These are phyloP conservation scores for Pisolithus albus DNA, from an alignment of 768 basidiomycete species.

Conservation along the genomic window DNA sequence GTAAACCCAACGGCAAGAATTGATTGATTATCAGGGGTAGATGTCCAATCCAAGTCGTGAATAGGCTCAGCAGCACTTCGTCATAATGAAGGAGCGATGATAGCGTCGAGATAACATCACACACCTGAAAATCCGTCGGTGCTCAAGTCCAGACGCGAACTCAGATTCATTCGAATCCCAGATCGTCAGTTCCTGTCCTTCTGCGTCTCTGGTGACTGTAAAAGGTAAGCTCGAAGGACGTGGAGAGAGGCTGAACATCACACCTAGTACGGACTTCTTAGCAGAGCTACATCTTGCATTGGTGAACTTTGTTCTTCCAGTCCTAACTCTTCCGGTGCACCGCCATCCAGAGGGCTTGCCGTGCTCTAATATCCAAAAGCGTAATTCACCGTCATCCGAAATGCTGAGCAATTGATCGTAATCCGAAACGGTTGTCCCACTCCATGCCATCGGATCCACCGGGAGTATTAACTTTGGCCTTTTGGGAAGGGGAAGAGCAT, in stretches of 20 bases:
- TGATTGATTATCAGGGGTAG: constrained; percentile 83
- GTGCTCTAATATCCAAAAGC: constrained; percentile 76
- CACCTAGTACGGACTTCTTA: constrained; percentile 87
- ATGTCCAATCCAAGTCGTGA: constrained; percentile 88
- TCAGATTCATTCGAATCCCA: constrained; percentile 96
- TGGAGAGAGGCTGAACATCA: constrained; percentile 16
- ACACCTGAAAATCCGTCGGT: constrained; percentile 55
- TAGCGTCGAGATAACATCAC: constrained; percentile 8
- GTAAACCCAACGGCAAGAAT: constrained; percentile 86
- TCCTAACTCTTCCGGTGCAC: constrained; percentile 69
- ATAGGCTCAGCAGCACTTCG: constrained; percentile 45
- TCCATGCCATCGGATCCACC: constrained; percentile 88
- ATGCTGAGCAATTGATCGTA: constrained; percentile 79
- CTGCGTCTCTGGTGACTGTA: constrained; percentile 52
- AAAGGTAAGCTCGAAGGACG: constrained; percentile 5
- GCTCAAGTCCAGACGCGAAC: constrained; percentile 87
- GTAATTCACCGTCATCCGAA: constrained; percentile 67
- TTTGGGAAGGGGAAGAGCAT: constrained; percentile 44
- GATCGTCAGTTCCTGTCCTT: constrained; percentile 79
- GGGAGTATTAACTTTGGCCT: constrained; percentile 55
- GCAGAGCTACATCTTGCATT: constrained; percentile 83
- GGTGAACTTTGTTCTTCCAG: constrained; percentile 55
- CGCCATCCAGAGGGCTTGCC: constrained; percentile 39
- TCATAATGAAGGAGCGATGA: not conserved
- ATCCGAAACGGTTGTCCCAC: constrained; percentile 38